A percentile compares a stretch with the other conserved stretches of the same genome.
phyloP scores from a whole-genome alignment of 2,329 filamentous ascomycete species.

The Trichoderma sp. region DNA sequence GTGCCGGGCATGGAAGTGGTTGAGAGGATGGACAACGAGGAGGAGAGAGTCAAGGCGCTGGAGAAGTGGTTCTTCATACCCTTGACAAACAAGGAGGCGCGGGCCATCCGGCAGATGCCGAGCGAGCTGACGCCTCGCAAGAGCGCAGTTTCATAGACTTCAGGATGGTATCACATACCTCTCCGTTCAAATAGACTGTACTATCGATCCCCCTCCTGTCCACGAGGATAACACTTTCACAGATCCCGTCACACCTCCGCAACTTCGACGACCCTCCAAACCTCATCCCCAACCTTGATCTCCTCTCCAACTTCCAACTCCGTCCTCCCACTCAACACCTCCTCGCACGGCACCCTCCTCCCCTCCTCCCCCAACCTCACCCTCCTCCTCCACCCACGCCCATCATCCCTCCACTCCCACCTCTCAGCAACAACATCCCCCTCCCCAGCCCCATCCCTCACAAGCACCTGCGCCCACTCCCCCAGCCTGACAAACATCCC shows the following conservation, averaged over 20 bases:
- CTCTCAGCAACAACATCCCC: constrained; percentile 53
- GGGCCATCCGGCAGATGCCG: constrained; percentile 49
- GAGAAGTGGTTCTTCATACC: constrained; percentile 53
- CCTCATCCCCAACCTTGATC: not conserved
- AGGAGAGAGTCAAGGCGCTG: constrained; percentile 52
- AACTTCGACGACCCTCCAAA: constrained; percentile 31
- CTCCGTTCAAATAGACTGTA: not conserved
- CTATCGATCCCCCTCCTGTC: too few relatives aligned
- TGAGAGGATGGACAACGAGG: constrained; percentile 50
- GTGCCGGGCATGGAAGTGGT: constrained; percentile 40
- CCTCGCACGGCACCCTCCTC: constrained; percentile 42
- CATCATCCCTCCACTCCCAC: constrained; percentile 50
- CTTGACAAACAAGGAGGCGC: constrained; percentile 50
- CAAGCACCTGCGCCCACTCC: constrained; percentile 57
- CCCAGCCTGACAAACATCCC: constrained; percentile 60
- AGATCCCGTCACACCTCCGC: not conserved
- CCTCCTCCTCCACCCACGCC: constrained; percentile 42
- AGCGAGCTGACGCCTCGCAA: constrained; percentile 30
- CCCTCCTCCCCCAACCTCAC: constrained; percentile 43
- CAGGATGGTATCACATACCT: not conserved
- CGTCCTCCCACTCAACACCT: constrained; percentile 17
- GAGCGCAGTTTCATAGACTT: not conserved
- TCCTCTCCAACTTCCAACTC: constrained; percentile 19
- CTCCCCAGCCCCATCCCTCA: constrained; percentile 44
- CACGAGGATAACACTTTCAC: too few relatives aligned